Evolutionary conservation across 345 rosid species (phyloP).

Genomic region (Bretschneidera sinensis): DNA sequence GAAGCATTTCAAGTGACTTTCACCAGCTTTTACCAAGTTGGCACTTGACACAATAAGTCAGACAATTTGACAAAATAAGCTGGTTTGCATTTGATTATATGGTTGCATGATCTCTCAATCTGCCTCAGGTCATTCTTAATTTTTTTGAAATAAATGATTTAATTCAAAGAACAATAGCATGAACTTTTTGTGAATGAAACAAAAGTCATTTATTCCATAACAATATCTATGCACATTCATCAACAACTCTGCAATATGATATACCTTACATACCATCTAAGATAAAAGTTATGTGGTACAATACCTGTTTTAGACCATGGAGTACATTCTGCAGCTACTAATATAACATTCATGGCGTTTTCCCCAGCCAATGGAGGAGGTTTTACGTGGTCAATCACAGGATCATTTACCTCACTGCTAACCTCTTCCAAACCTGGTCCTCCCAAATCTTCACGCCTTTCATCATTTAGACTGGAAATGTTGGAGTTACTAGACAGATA

Average conservation of each 20-base stretch:
- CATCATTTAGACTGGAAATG: slow-evolving; percentile 22
- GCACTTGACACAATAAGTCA: too few relatives aligned
- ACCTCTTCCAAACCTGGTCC: slow-evolving; percentile 27
- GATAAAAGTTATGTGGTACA: background rate
- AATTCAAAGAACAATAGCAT: background rate
- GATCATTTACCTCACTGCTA: slow-evolving; percentile 25
- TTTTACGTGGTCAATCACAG: slow-evolving; percentile 32
- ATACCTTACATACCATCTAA: background rate
- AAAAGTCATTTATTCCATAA: background rate
- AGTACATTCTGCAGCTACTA: slow-evolving; percentile 94
- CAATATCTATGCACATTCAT: background rate
- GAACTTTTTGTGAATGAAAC: background rate
- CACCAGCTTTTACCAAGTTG: background rate
- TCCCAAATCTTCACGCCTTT: slow-evolving; percentile 23
- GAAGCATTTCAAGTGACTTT: background rate
- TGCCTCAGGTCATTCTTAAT: background rate
- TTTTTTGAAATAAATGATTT: background rate
- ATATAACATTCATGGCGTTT: slow-evolving; percentile 82
- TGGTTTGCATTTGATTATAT: background rate
- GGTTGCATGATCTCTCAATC: background rate
- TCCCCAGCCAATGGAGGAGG: slow-evolving; percentile 81
- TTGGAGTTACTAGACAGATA: slow-evolving; percentile 34
- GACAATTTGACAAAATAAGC: background rate
- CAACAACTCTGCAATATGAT: slow-evolving; percentile 2
- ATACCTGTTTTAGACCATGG: slow-evolving; percentile 95